Percentiles rank a stretch among this genome's conserved stretches.
Evolutionary conservation across 2,329 filamentous ascomycete species (phyloP).

Genomic region (Lojkania enalia): DNA sequence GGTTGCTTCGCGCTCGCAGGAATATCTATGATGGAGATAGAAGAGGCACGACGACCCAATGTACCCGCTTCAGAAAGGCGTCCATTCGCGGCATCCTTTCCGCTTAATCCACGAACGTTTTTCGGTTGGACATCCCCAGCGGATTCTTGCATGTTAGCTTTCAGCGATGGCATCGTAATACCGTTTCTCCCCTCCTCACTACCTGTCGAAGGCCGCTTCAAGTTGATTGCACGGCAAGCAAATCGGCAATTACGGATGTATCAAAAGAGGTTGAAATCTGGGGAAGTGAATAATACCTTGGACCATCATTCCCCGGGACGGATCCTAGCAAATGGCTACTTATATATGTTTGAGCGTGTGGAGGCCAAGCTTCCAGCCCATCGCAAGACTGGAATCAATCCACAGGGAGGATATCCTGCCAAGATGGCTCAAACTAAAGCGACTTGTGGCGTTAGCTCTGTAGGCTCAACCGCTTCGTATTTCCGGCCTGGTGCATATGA

Average conservation of each 20-base stretch:
- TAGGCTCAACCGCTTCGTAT: constrained; percentile 43
- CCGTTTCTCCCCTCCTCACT: constrained; percentile 46
- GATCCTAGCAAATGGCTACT: constrained; percentile 50
- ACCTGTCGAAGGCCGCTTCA: constrained; percentile 43
- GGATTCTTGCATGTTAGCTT: constrained; percentile 53
- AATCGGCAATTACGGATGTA: constrained; percentile 49
- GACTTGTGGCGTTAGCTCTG: constrained; percentile 51
- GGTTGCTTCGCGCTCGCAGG: constrained; percentile 52
- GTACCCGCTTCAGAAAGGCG: constrained; percentile 30
- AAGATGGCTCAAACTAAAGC: constrained; percentile 37
- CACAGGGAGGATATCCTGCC: constrained; percentile 45
- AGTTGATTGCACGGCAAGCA: constrained; percentile 45
- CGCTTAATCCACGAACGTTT: constrained; percentile 51
- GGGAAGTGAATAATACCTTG: constrained; percentile 23
- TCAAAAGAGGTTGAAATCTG: constrained; percentile 46
- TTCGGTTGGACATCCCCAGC: constrained; percentile 44
- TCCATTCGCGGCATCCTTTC: constrained; percentile 51
- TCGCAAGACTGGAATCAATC: constrained; percentile 30
- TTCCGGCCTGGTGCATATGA: constrained; percentile 35
- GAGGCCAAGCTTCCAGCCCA: constrained; percentile 38
- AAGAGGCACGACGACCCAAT: constrained; percentile 40
- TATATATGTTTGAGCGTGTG: constrained; percentile 46
- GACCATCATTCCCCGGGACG: constrained; percentile 44
- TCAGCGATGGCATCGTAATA: constrained; percentile 52
- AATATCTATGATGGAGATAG: constrained; percentile 51